Percentiles rank a stretch among this genome's conserved stretches.
phyloP scores from a whole-genome alignment of 495 filamentous ascomycete genomes.

The Aspergillus kassunensis region DNA sequence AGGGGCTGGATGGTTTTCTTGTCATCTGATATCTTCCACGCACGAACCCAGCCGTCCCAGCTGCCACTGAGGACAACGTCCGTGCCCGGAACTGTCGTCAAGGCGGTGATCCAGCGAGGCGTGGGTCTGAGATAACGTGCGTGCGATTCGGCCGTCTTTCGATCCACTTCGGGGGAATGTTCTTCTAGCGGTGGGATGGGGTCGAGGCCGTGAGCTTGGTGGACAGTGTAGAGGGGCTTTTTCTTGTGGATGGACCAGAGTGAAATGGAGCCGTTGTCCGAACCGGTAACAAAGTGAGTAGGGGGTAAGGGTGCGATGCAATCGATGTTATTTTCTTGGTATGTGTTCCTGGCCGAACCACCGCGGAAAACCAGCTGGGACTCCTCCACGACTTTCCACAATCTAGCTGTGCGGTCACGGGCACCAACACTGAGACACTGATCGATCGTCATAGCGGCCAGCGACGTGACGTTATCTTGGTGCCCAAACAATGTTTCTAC shows the following conservation, averaged over 20 bases:
- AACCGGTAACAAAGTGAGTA: constrained; percentile 85
- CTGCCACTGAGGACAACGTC: constrained; percentile 85
- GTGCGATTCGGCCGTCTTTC: constrained; percentile 56
- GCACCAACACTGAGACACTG: constrained; percentile 87
- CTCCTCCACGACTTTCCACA: constrained; percentile 97
- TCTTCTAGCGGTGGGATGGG: constrained; percentile 58
- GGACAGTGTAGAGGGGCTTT: constrained; percentile 80
- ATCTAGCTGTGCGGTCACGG: constrained; percentile 83
- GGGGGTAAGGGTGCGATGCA: constrained; percentile 85
- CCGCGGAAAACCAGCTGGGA: constrained; percentile 92
- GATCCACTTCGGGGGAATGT: constrained; percentile 63
- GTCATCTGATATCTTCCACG: constrained; percentile 80
- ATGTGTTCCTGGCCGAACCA: constrained; percentile 53
- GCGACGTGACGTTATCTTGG: constrained; percentile 80
- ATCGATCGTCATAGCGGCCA: constrained; percentile 79
- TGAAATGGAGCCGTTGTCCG: constrained; percentile 78
- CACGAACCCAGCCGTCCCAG: constrained; percentile 85
- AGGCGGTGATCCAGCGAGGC: constrained; percentile 86
- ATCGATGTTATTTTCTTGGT: constrained; percentile 84
- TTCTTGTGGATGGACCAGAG: constrained; percentile 94
- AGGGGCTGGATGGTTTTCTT: constrained; percentile 72
- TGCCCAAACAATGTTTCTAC: constrained; percentile 95
- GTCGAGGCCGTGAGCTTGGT: constrained; percentile 80
- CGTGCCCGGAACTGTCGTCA: constrained; percentile 78
- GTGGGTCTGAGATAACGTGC: constrained; percentile 36